phyloP scores from a whole-genome alignment of 2,329 filamentous ascomycete species.

The Clarireedia hainanense region DNA sequence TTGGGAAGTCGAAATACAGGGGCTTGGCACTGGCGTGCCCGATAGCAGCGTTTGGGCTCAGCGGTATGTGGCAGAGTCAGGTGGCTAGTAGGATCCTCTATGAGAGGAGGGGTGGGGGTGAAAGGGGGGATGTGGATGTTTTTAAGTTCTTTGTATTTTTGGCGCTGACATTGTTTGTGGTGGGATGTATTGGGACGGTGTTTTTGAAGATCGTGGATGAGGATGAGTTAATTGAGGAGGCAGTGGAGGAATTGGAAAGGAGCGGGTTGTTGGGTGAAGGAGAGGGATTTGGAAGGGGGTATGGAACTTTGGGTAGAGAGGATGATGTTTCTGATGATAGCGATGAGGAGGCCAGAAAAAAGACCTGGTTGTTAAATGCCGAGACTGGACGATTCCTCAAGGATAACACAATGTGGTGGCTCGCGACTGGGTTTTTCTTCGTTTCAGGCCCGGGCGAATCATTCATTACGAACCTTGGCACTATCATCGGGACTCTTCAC shows the following conservation, averaged over 20 bases:
- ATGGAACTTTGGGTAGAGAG: slow-evolving; percentile 48
- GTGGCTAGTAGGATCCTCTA: slow-evolving; percentile 71
- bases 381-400: slow-evolving; percentile 79
- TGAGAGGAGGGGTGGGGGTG: slow-evolving; percentile 57
- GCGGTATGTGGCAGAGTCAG: slow-evolving; percentile 94
- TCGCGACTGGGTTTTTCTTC: slow-evolving; percentile 84
- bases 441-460: slow-evolving; percentile 77
- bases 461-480: slow-evolving; percentile 96
- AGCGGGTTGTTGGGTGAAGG: slow-evolving; percentile 75
- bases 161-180: slow-evolving; percentile 56
- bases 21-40: slow-evolving; percentile 84
- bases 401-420: slow-evolving; percentile 93
- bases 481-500: slow-evolving; percentile 80
- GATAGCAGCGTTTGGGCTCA: slow-evolving; percentile 87
- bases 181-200: slow-evolving; percentile 68
- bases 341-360: slow-evolving; percentile 55
- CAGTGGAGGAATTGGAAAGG: slow-evolving; percentile 82
- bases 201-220: slow-evolving; percentile 74
- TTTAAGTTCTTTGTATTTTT: slow-evolving; percentile 86
- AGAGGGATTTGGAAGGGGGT: slow-evolving; percentile 58
- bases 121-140: slow-evolving; percentile 59
- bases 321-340: slow-evolving; percentile 35
- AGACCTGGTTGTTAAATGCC: slow-evolving; percentile 83
- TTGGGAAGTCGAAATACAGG: slow-evolving; percentile 78
- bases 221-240: slow-evolving; percentile 80